phyloP scores from a whole-genome alignment of 768 basidiomycete genomes.

The Lactifluus pinguis region DNA sequence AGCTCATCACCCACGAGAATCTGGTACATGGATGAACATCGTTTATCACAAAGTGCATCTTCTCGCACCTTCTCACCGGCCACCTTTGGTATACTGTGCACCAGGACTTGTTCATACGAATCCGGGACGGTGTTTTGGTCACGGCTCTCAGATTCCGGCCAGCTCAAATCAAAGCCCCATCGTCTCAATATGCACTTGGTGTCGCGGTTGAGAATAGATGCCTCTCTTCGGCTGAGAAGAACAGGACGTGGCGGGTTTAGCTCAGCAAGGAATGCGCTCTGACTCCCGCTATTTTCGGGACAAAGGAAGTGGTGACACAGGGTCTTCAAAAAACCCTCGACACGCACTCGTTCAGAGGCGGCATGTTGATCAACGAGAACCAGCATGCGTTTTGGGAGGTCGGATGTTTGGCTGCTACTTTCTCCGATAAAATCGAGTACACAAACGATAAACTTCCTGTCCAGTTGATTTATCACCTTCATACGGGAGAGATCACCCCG shows the following conservation, averaged over 20 bases:
- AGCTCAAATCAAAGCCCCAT: slow-evolving; percentile 61
- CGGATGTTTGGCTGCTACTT: slow-evolving; percentile 17
- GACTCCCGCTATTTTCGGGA: slow-evolving; percentile 18
- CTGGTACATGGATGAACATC: slow-evolving; percentile 28
- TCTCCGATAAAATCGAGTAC: slow-evolving; percentile 31
- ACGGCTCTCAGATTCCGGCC: slow-evolving; percentile 23
- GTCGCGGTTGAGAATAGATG: slow-evolving; percentile 33
- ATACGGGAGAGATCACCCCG: slow-evolving; percentile 49
- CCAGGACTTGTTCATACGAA: slow-evolving; percentile 56
- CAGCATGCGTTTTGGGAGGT: slow-evolving; percentile 30
- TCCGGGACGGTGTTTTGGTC: slow-evolving; percentile 22
- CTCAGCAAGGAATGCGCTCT: slow-evolving; percentile 32
- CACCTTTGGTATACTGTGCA: slow-evolving; percentile 57
- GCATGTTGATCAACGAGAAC: slow-evolving; percentile 95
- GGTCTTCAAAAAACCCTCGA: slow-evolving; percentile 71
- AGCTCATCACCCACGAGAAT: slow-evolving; percentile 63
- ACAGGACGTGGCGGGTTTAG: slow-evolving; percentile 50
- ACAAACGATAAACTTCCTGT: slow-evolving; percentile 86
- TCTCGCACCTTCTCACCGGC: slow-evolving; percentile 54
- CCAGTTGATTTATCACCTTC: slow-evolving; percentile 72
- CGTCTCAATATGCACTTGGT: slow-evolving; percentile 42
- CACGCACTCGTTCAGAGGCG: slow-evolving; percentile 91
- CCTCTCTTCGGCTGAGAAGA: slow-evolving; percentile 61
- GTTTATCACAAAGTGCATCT: not conserved
- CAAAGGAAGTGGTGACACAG: slow-evolving; percentile 62